Evolutionary conservation across 192 early-diverging fungal species (phyloP).

Genomic region (Coemansia sp.): DNA sequence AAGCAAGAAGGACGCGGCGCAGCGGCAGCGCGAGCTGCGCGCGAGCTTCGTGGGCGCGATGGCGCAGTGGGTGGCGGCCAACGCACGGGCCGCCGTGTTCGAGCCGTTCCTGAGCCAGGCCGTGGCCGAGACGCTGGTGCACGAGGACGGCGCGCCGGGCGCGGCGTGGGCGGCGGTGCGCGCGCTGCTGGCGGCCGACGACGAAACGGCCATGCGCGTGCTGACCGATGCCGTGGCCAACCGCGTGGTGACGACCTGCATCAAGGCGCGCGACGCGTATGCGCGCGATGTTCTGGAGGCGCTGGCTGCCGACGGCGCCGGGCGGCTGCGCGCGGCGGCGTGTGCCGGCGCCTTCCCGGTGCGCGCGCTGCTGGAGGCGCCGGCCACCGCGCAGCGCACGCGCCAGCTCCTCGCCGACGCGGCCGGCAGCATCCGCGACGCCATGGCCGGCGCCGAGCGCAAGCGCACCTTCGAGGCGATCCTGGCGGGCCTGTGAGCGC

Average conservation of each 20-base stretch:
- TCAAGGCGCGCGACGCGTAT: constrained; percentile 39
- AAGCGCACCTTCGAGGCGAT: constrained; percentile 31
- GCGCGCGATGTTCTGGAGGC: constrained; percentile 34
- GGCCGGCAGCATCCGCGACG: constrained; percentile 8
- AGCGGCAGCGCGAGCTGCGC: constrained; percentile 70
- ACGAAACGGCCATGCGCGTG: constrained; percentile 19
- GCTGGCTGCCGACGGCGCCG: constrained; percentile 18
- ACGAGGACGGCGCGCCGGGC: constrained; percentile 52
- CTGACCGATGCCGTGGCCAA: constrained; percentile 39
- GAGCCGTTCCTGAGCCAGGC: constrained; percentile 71
- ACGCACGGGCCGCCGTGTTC: constrained; percentile 61
- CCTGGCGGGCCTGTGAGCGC: background rate
- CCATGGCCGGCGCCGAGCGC: constrained; percentile 12
- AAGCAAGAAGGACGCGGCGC: constrained; percentile 83
- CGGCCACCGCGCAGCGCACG: constrained; percentile 21
- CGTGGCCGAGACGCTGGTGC: constrained; percentile 70
- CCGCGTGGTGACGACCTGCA: constrained; percentile 45
- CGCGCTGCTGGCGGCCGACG: constrained; percentile 15
- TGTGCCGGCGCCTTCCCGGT: constrained; percentile 51
- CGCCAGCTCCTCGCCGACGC: constrained; percentile 27
- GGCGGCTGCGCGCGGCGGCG: constrained; percentile 31
- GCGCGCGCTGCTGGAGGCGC: constrained; percentile 49
- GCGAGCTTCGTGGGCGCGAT: constrained; percentile 61
- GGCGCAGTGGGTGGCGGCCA: constrained; percentile 58
- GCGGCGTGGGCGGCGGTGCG: constrained; percentile 32